phyloP scores from a whole-genome alignment of 129 eudicot species.

The Flaveria trinervia region DNA sequence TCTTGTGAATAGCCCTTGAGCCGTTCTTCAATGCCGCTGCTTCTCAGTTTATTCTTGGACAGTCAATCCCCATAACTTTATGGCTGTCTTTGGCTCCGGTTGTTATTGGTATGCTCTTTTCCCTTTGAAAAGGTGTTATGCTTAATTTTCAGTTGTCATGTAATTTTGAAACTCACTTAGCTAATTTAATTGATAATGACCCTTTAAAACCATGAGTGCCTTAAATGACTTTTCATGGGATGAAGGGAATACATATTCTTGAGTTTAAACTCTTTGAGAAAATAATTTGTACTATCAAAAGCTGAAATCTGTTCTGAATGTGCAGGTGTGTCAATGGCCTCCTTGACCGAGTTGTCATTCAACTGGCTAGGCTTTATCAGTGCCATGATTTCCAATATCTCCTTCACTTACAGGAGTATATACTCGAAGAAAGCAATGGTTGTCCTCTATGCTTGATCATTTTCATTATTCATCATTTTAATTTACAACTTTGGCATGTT shows the following conservation, averaged over 20 bases:
- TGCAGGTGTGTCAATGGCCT: conserved; percentile 97
- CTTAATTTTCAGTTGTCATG: conserved; percentile 8
- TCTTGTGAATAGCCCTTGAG: conserved; percentile 69
- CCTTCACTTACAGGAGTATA: conserved; percentile 97
- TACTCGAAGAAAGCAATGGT: conserved; percentile 99
- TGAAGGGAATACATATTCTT: background rate
- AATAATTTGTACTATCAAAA: background rate
- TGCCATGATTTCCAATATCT: conserved; percentile 97
- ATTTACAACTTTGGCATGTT: background rate
- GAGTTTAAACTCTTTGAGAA: conserved; percentile 3
- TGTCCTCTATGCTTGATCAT: conserved; percentile 22
- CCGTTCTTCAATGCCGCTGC: conserved; percentile 99
- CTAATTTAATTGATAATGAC: background rate
- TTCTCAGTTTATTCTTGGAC: conserved; percentile 95
- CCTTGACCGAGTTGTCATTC: conserved; percentile 90
- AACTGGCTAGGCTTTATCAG: conserved; percentile 90
- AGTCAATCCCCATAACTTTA: conserved; percentile 62
- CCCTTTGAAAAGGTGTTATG: background rate
- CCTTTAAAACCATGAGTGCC: background rate
- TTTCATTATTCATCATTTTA: background rate
- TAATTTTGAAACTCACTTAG: background rate
- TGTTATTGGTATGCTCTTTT: conserved; percentile 67
- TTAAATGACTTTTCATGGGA: conserved; percentile 5
- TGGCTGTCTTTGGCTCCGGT: conserved; percentile 96
- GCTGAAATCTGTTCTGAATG: conserved; percentile 30